phyloP scores from a whole-genome alignment of 2,329 filamentous ascomycete species.

The Talaromyces sp. region DNA sequence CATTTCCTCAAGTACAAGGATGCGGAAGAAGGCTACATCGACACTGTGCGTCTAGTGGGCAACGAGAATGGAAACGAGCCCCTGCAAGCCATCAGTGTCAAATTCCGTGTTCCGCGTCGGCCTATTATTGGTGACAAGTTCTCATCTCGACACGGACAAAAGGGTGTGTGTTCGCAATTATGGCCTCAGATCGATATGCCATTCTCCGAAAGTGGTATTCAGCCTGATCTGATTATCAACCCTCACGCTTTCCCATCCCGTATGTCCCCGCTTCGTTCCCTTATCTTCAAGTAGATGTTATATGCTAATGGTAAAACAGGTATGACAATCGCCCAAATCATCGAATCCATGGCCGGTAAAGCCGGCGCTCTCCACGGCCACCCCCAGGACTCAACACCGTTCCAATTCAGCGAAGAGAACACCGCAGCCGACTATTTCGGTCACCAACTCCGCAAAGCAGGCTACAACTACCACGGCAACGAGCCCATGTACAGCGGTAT shows the following conservation, averaged over 20 bases:
- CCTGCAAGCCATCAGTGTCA: conserved; percentile 83
- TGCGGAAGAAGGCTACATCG: conserved; percentile 76
- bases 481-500: conserved; percentile 98
- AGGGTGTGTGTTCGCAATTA: conserved; percentile 93
- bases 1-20: conserved; percentile 95
- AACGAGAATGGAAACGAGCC: conserved; percentile 77
- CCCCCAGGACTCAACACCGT: conserved; percentile 93
- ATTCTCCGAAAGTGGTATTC: conserved; percentile 92
- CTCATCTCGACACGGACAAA: conserved; percentile 96
- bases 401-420: conserved; percentile 87
- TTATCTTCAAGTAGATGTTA: neutral
- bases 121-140: conserved; percentile 98
- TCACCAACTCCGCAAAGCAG: conserved; percentile 87
- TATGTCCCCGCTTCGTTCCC: conserved; percentile 20
- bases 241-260: conserved; percentile 98
- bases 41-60: conserved; percentile 87
- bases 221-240: conserved; percentile 98
- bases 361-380: conserved; percentile 88
- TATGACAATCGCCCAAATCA: conserved; percentile 99
- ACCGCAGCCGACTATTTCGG: conserved; percentile 93
- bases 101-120: conserved; percentile 82
- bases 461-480: conserved; percentile 97
- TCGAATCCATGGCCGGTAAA: conserved; percentile 95
- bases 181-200: conserved; percentile 94
- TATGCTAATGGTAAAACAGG: conserved; percentile 21